Evolutionary conservation across 805 yeast genomes (phyloP).

Genomic region (Candida ovalis): DNA sequence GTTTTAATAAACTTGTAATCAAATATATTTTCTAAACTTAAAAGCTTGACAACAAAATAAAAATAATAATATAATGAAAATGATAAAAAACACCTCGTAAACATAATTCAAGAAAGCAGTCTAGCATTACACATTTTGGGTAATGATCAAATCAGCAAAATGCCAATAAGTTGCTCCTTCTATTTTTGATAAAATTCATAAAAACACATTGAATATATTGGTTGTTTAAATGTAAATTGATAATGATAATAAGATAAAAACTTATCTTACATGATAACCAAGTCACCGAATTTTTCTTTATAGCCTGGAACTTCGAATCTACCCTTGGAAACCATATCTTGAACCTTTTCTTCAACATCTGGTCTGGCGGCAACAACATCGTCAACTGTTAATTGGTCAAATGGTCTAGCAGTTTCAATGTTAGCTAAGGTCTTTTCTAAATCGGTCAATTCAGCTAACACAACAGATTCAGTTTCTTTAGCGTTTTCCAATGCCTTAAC

Average conservation of each 20-base stretch:
- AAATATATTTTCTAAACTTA: background rate
- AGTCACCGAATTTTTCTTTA: conserved; percentile 96
- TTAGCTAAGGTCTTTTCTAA: conserved; percentile 85
- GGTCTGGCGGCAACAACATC: conserved; percentile 96
- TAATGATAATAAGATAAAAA: conserved; percentile 2
- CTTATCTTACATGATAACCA: conserved; percentile 73
- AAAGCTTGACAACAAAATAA: conserved; percentile 6
- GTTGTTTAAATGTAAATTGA: conserved; percentile 1
- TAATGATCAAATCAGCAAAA: background rate
- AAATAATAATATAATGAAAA: conserved; percentile 15
- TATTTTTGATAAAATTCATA: background rate
- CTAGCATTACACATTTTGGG: background rate
- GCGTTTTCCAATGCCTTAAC: conserved; percentile 95
- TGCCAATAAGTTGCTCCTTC: background rate
- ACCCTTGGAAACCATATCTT: conserved; percentile 92
- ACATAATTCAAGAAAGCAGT: conserved; percentile 3
- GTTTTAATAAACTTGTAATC: background rate
- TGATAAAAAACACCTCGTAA: conserved; percentile 9
- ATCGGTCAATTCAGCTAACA: conserved; percentile 78
- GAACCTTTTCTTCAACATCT: conserved; percentile 93
- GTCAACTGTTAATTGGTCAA: conserved; percentile 93
- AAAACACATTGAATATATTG: background rate
- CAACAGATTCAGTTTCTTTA: conserved; percentile 85
- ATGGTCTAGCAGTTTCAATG: conserved; percentile 96
- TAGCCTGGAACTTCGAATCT: conserved; percentile 98